These are phyloP conservation scores for Diaporthe velutina DNA, from an alignment of 2,329 filamentous ascomycete species.

Conservation along the genomic window DNA sequence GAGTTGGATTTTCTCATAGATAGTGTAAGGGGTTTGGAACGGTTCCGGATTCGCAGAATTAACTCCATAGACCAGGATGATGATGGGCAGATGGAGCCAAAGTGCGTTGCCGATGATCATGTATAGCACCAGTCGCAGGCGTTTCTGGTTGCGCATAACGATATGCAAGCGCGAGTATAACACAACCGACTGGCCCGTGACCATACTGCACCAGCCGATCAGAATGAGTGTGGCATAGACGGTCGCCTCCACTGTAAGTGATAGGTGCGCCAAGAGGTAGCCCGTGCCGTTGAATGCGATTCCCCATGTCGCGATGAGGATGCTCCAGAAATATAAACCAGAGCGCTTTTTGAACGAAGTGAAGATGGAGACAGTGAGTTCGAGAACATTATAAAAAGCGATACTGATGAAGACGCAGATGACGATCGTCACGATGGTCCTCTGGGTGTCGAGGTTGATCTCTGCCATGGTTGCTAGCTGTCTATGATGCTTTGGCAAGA, in stretches of 20 bases:
- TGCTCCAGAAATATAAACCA: conserved; percentile 38
- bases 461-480: background rate
- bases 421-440: background rate
- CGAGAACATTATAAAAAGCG: conserved; percentile 36
- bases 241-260: background rate
- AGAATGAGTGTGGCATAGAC: conserved; percentile 52
- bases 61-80: conserved; percentile 61
- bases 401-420: conserved; percentile 27
- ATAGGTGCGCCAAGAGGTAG: conserved; percentile 46
- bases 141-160: conserved; percentile 60
- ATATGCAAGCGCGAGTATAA: conserved; percentile 69
- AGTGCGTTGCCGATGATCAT: conserved; percentile 66
- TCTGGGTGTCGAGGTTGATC: background rate
- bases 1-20: conserved; percentile 51
- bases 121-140: conserved; percentile 59
- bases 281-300: conserved; percentile 49
- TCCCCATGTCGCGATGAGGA: conserved; percentile 37
- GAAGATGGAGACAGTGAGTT: conserved; percentile 34
- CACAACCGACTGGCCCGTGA: conserved; percentile 67
- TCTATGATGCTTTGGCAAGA: background rate
- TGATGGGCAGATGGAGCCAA: conserved; percentile 62
- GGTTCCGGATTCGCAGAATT: conserved; percentile 51
- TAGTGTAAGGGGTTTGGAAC: conserved; percentile 51
- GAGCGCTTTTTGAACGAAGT: conserved; percentile 35
- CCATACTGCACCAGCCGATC: conserved; percentile 67